Conservation (phyloP, 768 basidiomycete species). For the Rhizopogon vulgaris region DNA sequence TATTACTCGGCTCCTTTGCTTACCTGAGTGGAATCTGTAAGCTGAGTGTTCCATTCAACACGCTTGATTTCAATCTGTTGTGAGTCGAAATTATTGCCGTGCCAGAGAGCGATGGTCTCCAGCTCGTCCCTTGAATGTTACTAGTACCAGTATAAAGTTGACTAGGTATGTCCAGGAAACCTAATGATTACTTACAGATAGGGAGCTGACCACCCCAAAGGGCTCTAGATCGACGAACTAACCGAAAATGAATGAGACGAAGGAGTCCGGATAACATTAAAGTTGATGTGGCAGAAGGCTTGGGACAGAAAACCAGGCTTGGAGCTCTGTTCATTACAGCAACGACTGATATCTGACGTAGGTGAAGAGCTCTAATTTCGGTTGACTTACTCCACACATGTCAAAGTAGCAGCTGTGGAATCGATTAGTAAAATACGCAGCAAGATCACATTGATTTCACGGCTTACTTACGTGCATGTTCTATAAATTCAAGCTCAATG, state of each 20-base stretch:
- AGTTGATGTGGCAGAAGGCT: conserved; percentile 17
- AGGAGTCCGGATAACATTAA: conserved; percentile 22
- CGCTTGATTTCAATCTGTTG: conserved; percentile 8
- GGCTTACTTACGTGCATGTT: too few species aligned
- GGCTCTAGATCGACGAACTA: conserved; percentile 12
- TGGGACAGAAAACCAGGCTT: conserved; percentile 18
- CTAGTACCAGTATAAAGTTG: conserved; percentile 6
- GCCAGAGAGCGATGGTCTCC: conserved; percentile 15
- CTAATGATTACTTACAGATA: conserved; percentile 11
- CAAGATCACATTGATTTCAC: too few species aligned
- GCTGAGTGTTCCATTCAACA: conserved; percentile 10
- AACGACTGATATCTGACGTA: too few species aligned
- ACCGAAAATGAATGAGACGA: conserved; percentile 18
- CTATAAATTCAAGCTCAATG: too few species aligned
- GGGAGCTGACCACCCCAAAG: background rate
- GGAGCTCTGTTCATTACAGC: background rate
- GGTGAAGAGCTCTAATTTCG: too few species aligned
- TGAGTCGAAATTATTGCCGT: conserved; percentile 5
- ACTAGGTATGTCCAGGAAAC: conserved; percentile 1
- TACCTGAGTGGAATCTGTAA: conserved; percentile 2
- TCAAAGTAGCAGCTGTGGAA: too few species aligned
- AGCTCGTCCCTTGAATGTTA: conserved; percentile 5
- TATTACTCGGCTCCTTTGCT: conserved; percentile 7
- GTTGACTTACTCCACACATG: too few species aligned
- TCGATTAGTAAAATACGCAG: too few species aligned